Base-by-base conservation (phyloP, 2,329 filamentous ascomycete species). In the Dryadomyces quercus-mongolicae region DNA sequence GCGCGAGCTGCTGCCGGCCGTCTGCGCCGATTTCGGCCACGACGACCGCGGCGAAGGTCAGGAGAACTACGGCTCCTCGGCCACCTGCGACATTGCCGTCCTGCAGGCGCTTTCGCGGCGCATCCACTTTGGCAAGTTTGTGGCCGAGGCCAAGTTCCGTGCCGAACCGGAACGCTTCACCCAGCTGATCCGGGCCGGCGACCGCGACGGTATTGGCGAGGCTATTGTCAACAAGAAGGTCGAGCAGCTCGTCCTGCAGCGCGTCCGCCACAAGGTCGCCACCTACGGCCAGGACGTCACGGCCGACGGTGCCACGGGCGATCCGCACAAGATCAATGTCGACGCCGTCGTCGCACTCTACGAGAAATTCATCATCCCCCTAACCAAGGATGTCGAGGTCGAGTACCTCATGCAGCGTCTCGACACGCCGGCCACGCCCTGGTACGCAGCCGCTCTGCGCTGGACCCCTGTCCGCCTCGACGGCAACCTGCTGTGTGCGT, bases 71-170 rank as follows among this genome's bases (percentile, higher is more conserved):
- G 93, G 93, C 16, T 94, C 88, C 6, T 79, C 91, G 1, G 92
- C 90, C 1, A 95, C 89, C 1, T 90, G 86, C 66, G 93, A 98
- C 70, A 93, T 98, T 57, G 78, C 81, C 53, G 92, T 87, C 63
- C 74, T 98, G 59, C 93, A 98, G 73, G 87, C 93, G 3, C 73
- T 98, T 49, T 94, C 88, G 43, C 80, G 92, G 45, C 78, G 93
- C 54, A 93, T 98, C 62, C 93, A 98, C 70, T 98, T 95, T 72
- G 93, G 93, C 62, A 98, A 97, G 72, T 97, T 97, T 64, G 93
- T 98, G 9, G 93, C 93, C 46, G 93, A 98, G 76, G 84, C 85
- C 56, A 98, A 98, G 73, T 98, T 96, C 71, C 80, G 80, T 62
- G 84, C 86, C 49, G 88, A 97, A 61, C 78, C 82, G 34, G 88